phyloP scores from a whole-genome alignment of 106 monocot species.

The Amphibolis antarctica region DNA sequence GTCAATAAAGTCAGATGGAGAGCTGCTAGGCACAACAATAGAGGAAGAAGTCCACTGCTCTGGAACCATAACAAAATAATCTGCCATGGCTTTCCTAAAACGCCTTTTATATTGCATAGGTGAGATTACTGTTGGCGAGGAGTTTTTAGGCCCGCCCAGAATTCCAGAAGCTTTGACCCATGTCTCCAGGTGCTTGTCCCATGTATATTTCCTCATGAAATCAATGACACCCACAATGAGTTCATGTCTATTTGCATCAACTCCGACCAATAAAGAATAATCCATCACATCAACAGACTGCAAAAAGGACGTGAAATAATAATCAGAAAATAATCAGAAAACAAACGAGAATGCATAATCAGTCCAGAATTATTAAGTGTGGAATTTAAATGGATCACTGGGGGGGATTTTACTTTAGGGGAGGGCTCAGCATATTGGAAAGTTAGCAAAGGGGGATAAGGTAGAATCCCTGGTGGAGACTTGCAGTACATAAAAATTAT shows the following conservation, averaged over 20 bases:
- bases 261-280: constrained; percentile 77
- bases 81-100: constrained; percentile 83
- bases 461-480: too few relatives aligned
- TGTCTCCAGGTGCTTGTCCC: constrained; percentile 92
- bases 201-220: constrained; percentile 87
- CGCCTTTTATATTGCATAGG: constrained; percentile 80
- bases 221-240: constrained; percentile 83
- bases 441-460: too few relatives aligned
- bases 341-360: background rate
- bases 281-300: constrained; percentile 93
- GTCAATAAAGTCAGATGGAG: constrained; percentile 20
- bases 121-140: constrained; percentile 68
- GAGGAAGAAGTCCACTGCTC: constrained; percentile 61
- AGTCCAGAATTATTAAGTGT: background rate
- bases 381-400: background rate
- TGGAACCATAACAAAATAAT: constrained; percentile 81
- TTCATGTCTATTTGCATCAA: constrained; percentile 66
- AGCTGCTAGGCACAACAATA: constrained; percentile 23
- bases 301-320: background rate
- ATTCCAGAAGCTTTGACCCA: constrained; percentile 83
- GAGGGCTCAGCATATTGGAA: too few relatives aligned
- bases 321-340: too few relatives aligned
- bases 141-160: constrained; percentile 68
- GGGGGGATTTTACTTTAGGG: too few relatives aligned
- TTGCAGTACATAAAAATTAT: background rate